Base-by-base conservation (phyloP, 768 basidiomycete genomes). In the Hirschioporus abietinus region DNA sequence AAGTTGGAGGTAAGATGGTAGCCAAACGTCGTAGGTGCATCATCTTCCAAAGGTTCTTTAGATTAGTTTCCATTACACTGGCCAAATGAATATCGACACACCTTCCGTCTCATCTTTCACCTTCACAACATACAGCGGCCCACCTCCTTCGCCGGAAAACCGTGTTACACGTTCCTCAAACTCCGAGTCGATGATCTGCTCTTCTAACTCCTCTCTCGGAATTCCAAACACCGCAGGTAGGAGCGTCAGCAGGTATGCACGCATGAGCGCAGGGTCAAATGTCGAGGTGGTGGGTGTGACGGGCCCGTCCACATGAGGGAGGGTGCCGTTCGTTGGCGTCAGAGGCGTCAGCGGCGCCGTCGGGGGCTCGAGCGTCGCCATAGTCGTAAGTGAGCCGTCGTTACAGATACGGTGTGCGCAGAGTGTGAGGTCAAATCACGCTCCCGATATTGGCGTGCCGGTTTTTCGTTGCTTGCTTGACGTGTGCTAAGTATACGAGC, bases 141-240 rank as follows among this genome's bases (percentile, higher is more conserved):
- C 91, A 7, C 88, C 88, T 30, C 84, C 86, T 69, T 95, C 93
- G 3, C 80, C 79, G 8, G 91, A 88, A 78, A 95, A 95, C 66
- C 88, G 84, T 63, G 84, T 75, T 24, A 93, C 89, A 70, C 86
- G 87, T 69, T 91, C 92, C 66, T 89, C 84, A 68, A 93, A 95
- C 26, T 85, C 84, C 64, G 86, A 85, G 63, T 84, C 82, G 71
- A 92, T 89, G 70, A 95, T 88, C 36, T 91, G 73, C 0, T 84
- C 78, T 42, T 88, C 82, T 1, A 95, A 79, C 65, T 95, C 92
- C 57, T 81, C 79, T 0, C 81, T 80, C 12, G 78, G 73, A 1
- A 92, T 88, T n/a, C 87, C 92, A n/a, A 96, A 82, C 1, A 94
- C 83, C 12, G 92, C 90, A 1, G 94, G 93, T 1, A 96, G 79